These are phyloP conservation scores for Neurospora terricola DNA, from an alignment of 495 filamentous ascomycete species.

Conservation along the genomic window DNA sequence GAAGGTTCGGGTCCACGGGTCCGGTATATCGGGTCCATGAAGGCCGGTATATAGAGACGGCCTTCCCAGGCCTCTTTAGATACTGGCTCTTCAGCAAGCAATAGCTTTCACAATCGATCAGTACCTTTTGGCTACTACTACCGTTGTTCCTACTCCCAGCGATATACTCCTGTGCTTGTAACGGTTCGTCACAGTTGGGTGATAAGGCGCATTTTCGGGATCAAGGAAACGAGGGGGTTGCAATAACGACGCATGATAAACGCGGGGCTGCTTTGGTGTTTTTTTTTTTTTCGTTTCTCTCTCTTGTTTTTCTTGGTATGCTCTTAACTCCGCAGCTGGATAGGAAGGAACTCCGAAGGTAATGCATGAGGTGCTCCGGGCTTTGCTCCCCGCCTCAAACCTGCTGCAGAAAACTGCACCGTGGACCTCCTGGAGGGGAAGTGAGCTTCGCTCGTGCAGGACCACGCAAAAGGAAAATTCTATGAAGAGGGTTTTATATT, in stretches of 20 bases:
- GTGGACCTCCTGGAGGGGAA: neutral
- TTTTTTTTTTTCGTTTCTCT: neutral
- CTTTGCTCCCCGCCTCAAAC: neutral
- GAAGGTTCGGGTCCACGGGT: no score
- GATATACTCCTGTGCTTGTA: no score
- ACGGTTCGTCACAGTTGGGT: no score
- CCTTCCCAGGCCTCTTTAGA: no score
- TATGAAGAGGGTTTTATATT: neutral
- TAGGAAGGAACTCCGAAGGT: neutral
- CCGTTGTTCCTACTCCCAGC: no score
- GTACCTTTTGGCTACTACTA: no score
- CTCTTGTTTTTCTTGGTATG: neutral
- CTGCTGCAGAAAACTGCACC: neutral
- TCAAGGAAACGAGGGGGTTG: neutral
- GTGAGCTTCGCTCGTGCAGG: neutral
- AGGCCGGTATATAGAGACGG: no score
- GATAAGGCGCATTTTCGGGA: no score
- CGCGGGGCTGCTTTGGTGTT: neutral
- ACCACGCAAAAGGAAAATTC: neutral
- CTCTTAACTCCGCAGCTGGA: neutral
- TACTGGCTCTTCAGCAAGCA: no score
- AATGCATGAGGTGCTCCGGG: no score
- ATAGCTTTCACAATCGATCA: no score
- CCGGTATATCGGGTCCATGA: no score
- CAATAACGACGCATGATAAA: neutral